Conservation (phyloP, 257 asterid genomes). For the Solanum tarijense region DNA sequence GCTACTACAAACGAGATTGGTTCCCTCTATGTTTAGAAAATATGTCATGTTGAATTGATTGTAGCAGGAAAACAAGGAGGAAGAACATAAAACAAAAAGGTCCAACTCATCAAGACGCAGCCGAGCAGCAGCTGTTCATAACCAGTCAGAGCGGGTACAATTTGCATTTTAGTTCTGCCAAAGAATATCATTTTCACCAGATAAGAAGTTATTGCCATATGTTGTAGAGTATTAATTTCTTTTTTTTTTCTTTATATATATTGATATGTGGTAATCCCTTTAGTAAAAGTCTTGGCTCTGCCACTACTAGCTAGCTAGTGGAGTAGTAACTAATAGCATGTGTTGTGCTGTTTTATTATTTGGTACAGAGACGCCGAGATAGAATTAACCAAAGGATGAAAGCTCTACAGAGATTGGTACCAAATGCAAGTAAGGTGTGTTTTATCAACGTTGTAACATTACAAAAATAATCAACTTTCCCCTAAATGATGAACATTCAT, state of each 20-base stretch:
- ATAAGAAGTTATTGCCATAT: neutral
- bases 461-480: neutral
- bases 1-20: neutral
- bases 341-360: neutral
- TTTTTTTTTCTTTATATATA: no score
- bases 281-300: neutral
- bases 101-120: constrained; percentile 35
- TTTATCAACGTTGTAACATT: neutral
- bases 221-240: neutral
- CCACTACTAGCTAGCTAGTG: neutral
- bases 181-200: neutral
- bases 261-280: neutral
- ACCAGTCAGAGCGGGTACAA: constrained; percentile 62
- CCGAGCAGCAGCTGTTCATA: constrained; percentile 60
- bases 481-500: neutral
- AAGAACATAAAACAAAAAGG: constrained; percentile 23
- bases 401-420: constrained; percentile 69
- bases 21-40: neutral
- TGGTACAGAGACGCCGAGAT: constrained; percentile 56
- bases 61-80: constrained; percentile 37
- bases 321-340: neutral
- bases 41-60: neutral
- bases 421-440: constrained; percentile 66
- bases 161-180: neutral
- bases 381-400: constrained; percentile 72